Evolutionary conservation across 1,139 yeast genomes (phyloP).

Genomic region (Protomyces lactucae-debilis): DNA sequence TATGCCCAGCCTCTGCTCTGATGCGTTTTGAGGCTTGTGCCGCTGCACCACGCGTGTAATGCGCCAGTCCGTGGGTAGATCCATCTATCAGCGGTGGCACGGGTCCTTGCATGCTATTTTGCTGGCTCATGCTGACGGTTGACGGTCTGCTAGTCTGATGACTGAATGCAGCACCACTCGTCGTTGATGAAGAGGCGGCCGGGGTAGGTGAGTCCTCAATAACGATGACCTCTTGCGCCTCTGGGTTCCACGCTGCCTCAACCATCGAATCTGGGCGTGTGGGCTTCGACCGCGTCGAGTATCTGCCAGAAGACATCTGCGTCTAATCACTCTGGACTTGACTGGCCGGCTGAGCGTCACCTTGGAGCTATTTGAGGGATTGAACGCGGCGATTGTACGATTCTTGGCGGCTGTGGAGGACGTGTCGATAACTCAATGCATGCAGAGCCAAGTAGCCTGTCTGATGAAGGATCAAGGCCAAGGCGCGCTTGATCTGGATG

Average conservation of each 20-base stretch:
- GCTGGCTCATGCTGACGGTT: background rate
- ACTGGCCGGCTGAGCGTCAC: too few species aligned
- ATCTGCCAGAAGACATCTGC: background rate
- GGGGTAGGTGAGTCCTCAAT: slow-evolving; percentile 35
- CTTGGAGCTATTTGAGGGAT: too few species aligned
- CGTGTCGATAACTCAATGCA: too few species aligned
- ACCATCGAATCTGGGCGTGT: background rate
- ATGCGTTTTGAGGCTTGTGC: background rate
- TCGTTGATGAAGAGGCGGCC: background rate
- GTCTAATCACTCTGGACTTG: background rate
- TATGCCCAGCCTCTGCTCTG: background rate
- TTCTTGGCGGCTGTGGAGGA: too few species aligned
- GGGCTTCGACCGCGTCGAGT: background rate
- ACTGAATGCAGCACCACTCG: background rate
- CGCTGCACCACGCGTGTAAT: background rate
- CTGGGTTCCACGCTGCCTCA: slow-evolving; percentile 11
- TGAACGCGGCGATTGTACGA: too few species aligned
- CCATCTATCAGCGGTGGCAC: background rate
- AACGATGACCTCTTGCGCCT: slow-evolving; percentile 37
- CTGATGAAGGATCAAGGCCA: too few species aligned
- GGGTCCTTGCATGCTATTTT: background rate
- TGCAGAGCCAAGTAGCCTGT: too few species aligned
- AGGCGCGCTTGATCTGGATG: too few species aligned
- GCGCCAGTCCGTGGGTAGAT: background rate
- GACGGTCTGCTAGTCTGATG: background rate